phyloP scores from a whole-genome alignment of 768 basidiomycete species.

The Hydnum rufescens region DNA sequence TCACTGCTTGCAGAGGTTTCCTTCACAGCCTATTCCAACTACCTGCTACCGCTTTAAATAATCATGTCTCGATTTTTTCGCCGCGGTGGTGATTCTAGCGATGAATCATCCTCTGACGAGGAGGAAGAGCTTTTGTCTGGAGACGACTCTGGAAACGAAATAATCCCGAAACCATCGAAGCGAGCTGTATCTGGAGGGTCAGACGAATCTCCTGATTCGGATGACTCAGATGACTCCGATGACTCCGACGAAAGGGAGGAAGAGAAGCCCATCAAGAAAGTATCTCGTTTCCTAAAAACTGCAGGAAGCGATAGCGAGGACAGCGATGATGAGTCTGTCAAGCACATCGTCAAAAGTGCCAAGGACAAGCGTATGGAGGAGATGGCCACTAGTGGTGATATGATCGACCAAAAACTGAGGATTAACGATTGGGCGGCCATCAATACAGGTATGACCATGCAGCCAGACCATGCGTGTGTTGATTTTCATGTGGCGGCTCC shows the following conservation, averaged over 20 bases:
- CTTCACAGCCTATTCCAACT: background rate
- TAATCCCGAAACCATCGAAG: constrained; percentile 15
- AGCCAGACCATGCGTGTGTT: background rate
- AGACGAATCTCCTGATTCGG: constrained; percentile 30
- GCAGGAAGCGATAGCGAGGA: constrained; percentile 32
- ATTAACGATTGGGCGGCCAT: constrained; percentile 95
- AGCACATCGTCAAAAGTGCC: constrained; percentile 66
- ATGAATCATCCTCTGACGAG: constrained; percentile 27
- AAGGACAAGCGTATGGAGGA: constrained; percentile 84
- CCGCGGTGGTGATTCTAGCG: constrained; percentile 57
- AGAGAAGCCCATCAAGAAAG: constrained; percentile 23
- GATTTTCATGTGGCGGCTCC: background rate
- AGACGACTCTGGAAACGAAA: constrained; percentile 37
- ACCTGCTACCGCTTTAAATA: background rate
- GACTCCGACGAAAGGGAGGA: constrained; percentile 31
- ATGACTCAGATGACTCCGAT: constrained; percentile 31
- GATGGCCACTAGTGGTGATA: constrained; percentile 81
- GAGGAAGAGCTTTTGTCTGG: constrained; percentile 53
- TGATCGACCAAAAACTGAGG: constrained; percentile 85
- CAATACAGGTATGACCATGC: constrained; percentile 46
- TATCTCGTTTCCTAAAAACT: constrained; percentile 25
- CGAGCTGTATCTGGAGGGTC: constrained; percentile 42
- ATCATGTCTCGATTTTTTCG: constrained; percentile 80
- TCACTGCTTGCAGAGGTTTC: too few relatives aligned
- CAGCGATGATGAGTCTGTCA: constrained; percentile 41